Evolutionary conservation across 164 flowering plant species (phyloP).

Genomic region (Chloranthus sessilifolius): DNA sequence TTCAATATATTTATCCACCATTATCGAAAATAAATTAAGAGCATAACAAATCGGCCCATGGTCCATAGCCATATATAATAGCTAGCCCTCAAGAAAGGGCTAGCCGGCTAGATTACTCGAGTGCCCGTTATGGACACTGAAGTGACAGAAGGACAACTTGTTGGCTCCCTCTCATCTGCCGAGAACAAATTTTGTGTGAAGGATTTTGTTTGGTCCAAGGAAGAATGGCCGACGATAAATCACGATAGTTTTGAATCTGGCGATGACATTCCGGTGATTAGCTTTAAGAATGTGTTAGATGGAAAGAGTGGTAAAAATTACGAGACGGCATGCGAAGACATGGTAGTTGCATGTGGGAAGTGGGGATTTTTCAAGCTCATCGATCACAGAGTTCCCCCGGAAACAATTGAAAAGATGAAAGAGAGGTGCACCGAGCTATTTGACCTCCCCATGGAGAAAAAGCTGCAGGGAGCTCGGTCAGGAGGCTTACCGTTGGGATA

Average conservation of each 20-base stretch:
- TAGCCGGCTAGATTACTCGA: background rate
- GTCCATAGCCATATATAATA: background rate
- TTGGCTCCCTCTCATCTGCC: slow-evolving; percentile 23
- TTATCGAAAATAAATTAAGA: background rate
- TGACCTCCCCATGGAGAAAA: slow-evolving; percentile 29
- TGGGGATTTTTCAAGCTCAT: slow-evolving; percentile 32
- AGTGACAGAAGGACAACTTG: slow-evolving; percentile 12
- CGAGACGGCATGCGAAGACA: slow-evolving; percentile 16
- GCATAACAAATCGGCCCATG: background rate
- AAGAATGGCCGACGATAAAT: slow-evolving; percentile 24
- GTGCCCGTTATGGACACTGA: slow-evolving; percentile 9
- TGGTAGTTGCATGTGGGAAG: slow-evolving; percentile 22
- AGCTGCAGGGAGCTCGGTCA: slow-evolving; percentile 24
- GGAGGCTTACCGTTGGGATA: slow-evolving; percentile 26
- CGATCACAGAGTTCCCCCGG: slow-evolving; percentile 20
- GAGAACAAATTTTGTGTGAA: slow-evolving; percentile 18
- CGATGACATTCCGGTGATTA: slow-evolving; percentile 18
- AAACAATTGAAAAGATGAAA: slow-evolving; percentile 14
- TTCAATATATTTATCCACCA: background rate
- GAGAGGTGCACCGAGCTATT: slow-evolving; percentile 15
- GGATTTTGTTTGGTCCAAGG: slow-evolving; percentile 25
- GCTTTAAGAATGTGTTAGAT: slow-evolving; percentile 4
- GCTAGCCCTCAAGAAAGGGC: background rate
- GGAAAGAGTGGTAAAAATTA: slow-evolving; percentile 6
- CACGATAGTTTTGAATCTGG: slow-evolving; percentile 14